Evolutionary conservation across 106 monocot species (phyloP).

Genomic region (Hemerocallis citrina): DNA sequence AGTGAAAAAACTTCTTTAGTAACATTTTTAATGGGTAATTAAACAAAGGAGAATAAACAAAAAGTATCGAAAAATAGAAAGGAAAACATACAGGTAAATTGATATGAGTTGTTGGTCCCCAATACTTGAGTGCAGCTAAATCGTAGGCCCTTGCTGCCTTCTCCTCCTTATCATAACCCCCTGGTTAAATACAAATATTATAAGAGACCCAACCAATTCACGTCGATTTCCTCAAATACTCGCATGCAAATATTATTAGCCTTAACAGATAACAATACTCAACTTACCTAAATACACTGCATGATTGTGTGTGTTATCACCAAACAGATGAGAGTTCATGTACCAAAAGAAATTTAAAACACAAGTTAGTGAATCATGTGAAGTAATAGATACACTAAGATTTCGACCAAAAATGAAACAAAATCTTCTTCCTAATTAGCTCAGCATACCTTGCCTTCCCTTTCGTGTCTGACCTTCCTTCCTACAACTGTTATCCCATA

Average conservation of each 20-base stretch:
- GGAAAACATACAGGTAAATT: constrained; percentile 42
- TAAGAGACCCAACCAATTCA: not conserved
- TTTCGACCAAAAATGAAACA: too few relatives aligned
- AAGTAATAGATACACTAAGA: too few relatives aligned
- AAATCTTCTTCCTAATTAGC: too few relatives aligned
- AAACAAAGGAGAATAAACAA: not conserved
- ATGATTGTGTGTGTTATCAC: not conserved
- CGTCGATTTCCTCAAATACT: too few relatives aligned
- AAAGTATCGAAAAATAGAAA: not conserved
- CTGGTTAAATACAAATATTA: constrained; percentile 8
- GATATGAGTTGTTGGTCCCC: constrained; percentile 60
- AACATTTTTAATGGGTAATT: too few relatives aligned
- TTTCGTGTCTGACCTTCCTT: constrained; percentile 94
- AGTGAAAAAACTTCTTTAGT: not conserved
- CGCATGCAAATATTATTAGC: too few relatives aligned
- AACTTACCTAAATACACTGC: constrained; percentile 62
- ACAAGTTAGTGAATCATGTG: not conserved
- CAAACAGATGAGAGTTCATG: not conserved
- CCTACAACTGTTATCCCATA: constrained; percentile 93
- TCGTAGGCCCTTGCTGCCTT: constrained; percentile 74
- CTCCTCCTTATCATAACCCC: constrained; percentile 74
- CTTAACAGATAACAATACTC: not conserved
- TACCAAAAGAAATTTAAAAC: not conserved
- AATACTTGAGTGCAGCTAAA: constrained; percentile 78
- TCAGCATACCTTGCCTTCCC: constrained; percentile 73